Conservation (phyloP, 768 basidiomycete genomes). For the Pulveroboletus ravenelii region DNA sequence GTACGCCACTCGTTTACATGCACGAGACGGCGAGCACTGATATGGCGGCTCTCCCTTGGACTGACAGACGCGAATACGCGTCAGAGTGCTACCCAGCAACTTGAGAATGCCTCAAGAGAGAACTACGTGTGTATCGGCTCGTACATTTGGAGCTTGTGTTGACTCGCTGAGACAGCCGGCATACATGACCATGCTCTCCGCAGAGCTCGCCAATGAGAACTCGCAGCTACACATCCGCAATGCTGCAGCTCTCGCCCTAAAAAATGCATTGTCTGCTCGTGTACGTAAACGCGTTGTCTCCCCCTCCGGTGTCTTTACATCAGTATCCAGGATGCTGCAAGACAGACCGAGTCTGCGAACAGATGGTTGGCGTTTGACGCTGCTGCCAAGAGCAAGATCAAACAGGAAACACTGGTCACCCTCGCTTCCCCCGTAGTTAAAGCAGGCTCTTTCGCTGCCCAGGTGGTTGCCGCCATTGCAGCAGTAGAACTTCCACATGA, state of each 20-base stretch:
- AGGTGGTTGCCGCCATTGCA: conserved; percentile 92
- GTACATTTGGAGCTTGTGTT: not conserved
- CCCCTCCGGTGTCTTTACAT: conserved; percentile 14
- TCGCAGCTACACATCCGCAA: conserved; percentile 74
- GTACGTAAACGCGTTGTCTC: conserved; percentile 49
- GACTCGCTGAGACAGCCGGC: conserved; percentile 54
- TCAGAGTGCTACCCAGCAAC: conserved; percentile 85
- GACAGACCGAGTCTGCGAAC: conserved; percentile 69
- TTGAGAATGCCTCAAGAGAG: conserved; percentile 79
- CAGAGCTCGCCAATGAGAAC: conserved; percentile 75
- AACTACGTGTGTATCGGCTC: conserved; percentile 71
- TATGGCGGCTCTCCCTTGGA: conserved; percentile 17
- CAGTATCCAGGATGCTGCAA: conserved; percentile 56
- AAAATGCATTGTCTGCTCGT: conserved; percentile 88
- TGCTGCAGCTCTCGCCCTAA: conserved; percentile 95
- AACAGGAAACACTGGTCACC: conserved; percentile 78
- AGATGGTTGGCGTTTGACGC: conserved; percentile 79
- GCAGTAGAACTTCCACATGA: conserved; percentile 84
- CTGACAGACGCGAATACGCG: conserved; percentile 78
- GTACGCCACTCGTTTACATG: conserved; percentile 43
- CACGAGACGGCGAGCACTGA: conserved; percentile 33
- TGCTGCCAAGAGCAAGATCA: conserved; percentile 73
- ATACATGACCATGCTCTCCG: conserved; percentile 88
- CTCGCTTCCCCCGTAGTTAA: conserved; percentile 68
- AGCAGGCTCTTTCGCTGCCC: conserved; percentile 84